Conservation (phyloP, 1,284 basidiomycete species). For the Papiliotrema flavescens region DNA sequence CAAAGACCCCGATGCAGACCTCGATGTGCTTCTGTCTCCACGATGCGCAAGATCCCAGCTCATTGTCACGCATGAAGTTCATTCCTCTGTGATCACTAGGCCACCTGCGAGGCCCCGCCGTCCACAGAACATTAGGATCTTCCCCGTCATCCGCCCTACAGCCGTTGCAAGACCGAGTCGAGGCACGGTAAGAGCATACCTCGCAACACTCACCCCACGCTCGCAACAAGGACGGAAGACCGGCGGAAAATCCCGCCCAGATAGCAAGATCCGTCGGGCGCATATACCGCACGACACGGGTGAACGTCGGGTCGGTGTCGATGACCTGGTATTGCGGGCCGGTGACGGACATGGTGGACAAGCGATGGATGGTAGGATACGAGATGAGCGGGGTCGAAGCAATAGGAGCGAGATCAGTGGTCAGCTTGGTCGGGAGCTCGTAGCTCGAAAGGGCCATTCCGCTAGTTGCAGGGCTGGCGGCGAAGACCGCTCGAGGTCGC, state of each 20-base stretch:
- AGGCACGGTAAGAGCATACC: background rate
- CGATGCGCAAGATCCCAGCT: no score
- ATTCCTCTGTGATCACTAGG: no score
- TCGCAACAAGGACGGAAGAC: slow-evolving; percentile 35
- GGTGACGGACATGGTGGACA: background rate
- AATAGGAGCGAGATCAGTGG: background rate
- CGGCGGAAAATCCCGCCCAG: slow-evolving; percentile 77
- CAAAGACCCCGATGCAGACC: no score
- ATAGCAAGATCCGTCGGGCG: slow-evolving; percentile 80
- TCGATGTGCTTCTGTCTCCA: no score
- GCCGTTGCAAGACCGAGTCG: background rate
- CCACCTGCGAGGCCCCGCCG: no score
- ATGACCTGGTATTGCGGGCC: slow-evolving; percentile 65
- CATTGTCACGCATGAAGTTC: no score
- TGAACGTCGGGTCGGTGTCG: slow-evolving; percentile 87
- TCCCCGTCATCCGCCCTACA: no score
- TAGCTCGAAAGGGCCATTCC: no score
- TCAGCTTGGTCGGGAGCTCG: no score
- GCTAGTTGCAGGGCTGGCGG: no score
- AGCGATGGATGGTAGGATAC: background rate
- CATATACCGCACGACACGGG: slow-evolving; percentile 84
- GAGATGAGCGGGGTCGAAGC: background rate
- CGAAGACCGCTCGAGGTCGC: no score
- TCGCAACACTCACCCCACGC: slow-evolving; percentile 31
- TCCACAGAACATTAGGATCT: no score